phyloP scores from a whole-genome alignment of 108 stramenopile species.

The Pseudonitzschia multistriata region DNA sequence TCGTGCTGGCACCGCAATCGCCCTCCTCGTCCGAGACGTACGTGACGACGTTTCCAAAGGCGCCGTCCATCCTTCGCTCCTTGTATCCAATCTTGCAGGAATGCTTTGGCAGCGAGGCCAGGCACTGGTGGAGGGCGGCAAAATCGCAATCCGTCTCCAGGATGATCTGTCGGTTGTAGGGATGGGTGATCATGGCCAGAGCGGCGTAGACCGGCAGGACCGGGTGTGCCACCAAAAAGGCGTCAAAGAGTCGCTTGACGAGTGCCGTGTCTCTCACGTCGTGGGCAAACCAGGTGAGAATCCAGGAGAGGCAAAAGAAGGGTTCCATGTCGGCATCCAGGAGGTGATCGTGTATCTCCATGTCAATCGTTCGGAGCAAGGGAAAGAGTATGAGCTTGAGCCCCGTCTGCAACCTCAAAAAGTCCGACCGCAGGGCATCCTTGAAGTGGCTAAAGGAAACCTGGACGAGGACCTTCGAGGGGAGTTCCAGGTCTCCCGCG shows the following conservation, averaged over 20 bases:
- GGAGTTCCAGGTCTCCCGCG: slow-evolving; percentile 60
- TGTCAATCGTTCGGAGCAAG: slow-evolving; percentile 55
- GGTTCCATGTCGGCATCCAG: slow-evolving; percentile 83
- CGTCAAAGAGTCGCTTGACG: slow-evolving; percentile 88
- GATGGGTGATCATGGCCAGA: slow-evolving; percentile 82
- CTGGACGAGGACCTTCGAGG: slow-evolving; percentile 60
- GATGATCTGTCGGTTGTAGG: slow-evolving; percentile 72
- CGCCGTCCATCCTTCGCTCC: slow-evolving; percentile 42
- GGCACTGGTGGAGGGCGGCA: slow-evolving; percentile 73
- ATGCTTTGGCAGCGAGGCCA: slow-evolving; percentile 75
- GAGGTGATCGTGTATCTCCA: slow-evolving; percentile 72
- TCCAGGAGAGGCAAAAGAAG: slow-evolving; percentile 85
- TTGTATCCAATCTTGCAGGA: slow-evolving; percentile 77
- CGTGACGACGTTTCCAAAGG: background rate
- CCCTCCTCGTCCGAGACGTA: slow-evolving; percentile 60
- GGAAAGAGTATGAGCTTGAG: slow-evolving; percentile 67
- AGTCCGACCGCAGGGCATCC: slow-evolving; percentile 59
- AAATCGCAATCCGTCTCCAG: slow-evolving; percentile 86
- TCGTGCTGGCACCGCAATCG: slow-evolving; percentile 23
- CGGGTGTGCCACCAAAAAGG: slow-evolving; percentile 82
- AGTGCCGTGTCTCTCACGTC: slow-evolving; percentile 81
- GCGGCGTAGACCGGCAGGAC: slow-evolving; percentile 74
- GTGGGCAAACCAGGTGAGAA: slow-evolving; percentile 92
- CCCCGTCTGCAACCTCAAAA: slow-evolving; percentile 60
- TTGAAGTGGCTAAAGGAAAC: slow-evolving; percentile 64